These are phyloP conservation scores for Sporopachydermia quercuum DNA, from an alignment of 805 yeast species.

Conservation along the genomic window DNA sequence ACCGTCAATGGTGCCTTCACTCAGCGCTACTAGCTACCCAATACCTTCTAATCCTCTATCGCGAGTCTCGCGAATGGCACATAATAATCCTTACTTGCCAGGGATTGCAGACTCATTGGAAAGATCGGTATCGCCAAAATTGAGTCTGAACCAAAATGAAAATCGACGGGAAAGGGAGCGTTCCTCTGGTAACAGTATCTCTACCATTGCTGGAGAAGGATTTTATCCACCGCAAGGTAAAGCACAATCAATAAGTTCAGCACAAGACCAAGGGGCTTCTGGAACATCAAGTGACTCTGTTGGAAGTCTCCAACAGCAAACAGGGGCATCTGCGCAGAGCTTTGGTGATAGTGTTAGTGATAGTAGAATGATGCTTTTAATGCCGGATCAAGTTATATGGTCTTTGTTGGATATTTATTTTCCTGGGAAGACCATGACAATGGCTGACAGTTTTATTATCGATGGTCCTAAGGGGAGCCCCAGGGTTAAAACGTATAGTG, in stretches of 20 bases:
- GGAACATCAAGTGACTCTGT: too few relatives aligned
- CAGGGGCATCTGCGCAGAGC: slow-evolving; percentile 3
- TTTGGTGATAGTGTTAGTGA: slow-evolving; percentile 7
- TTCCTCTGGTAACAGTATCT: slow-evolving; percentile 7
- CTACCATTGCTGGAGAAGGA: slow-evolving; percentile 5
- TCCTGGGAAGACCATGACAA: slow-evolving; percentile 47
- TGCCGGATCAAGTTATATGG: slow-evolving; percentile 53
- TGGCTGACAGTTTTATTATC: slow-evolving; percentile 48
- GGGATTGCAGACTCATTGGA: slow-evolving; percentile 5
- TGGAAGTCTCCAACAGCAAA: slow-evolving; percentile 7
- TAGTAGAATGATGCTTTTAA: slow-evolving; percentile 19
- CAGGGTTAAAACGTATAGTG: too few relatives aligned
- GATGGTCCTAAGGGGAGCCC: slow-evolving; percentile 25
- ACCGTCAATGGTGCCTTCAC: not conserved
- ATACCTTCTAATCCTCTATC: slow-evolving; percentile 5
- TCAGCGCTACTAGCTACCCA: slow-evolving; percentile 13
- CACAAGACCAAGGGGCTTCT: not conserved
- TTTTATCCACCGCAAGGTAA: slow-evolving; percentile 2
- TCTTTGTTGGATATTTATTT: slow-evolving; percentile 39
- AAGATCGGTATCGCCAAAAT: slow-evolving; percentile 8
- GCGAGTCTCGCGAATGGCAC: slow-evolving; percentile 6
- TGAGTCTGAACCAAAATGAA: too few relatives aligned
- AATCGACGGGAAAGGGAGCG: too few relatives aligned
- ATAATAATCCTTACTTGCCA: slow-evolving; percentile 9
- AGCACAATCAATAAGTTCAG: slow-evolving; percentile 1